These are phyloP conservation scores for Penicillium cosmopolitanum DNA, from an alignment of 495 filamentous ascomycete genomes.

Conservation along the genomic window DNA sequence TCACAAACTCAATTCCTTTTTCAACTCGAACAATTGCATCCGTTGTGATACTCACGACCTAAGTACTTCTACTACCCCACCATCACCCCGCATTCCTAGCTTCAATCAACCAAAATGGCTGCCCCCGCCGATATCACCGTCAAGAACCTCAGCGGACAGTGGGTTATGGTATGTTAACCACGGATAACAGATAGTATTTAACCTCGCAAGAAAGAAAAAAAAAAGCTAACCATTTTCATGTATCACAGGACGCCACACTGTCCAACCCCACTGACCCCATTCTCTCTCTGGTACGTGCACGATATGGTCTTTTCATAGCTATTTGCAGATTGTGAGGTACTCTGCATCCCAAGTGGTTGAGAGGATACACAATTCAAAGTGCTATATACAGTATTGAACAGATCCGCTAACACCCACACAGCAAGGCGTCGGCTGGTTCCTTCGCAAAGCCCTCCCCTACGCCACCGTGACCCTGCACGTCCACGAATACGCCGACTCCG, in stretches of 20 bases:
- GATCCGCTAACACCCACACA: slow-evolving; percentile 31
- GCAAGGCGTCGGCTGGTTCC: slow-evolving; percentile 84
- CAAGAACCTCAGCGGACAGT: slow-evolving; percentile 75
- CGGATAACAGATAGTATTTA: neutral
- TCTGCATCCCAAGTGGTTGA: neutral
- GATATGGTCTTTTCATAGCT: neutral
- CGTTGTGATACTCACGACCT: neutral
- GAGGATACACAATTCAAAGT: too few species aligned
- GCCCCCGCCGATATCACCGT: slow-evolving; percentile 74
- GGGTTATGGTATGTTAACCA: slow-evolving; percentile 66
- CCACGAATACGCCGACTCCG: slow-evolving; percentile 61
- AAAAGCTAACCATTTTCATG: neutral
- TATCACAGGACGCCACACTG: slow-evolving; percentile 73
- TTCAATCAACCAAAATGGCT: slow-evolving; percentile 65
- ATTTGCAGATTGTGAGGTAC: neutral
- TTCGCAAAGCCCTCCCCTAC: slow-evolving; percentile 72
- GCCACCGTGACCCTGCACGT: slow-evolving; percentile 74
- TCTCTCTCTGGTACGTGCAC: slow-evolving; percentile 61
- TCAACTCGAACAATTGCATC: slow-evolving; percentile 1
- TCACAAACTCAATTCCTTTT: slow-evolving; percentile 1
- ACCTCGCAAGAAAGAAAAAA: too few species aligned
- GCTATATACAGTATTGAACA: neutral
- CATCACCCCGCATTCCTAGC: slow-evolving; percentile 13
- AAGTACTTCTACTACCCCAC: neutral
- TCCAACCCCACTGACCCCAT: slow-evolving; percentile 72